A percentile compares a stretch with the other conserved stretches of the same genome.
Conservation (phyloP, 1,284 basidiomycete genomes). For the Ceratobasidium sp. region DNA sequence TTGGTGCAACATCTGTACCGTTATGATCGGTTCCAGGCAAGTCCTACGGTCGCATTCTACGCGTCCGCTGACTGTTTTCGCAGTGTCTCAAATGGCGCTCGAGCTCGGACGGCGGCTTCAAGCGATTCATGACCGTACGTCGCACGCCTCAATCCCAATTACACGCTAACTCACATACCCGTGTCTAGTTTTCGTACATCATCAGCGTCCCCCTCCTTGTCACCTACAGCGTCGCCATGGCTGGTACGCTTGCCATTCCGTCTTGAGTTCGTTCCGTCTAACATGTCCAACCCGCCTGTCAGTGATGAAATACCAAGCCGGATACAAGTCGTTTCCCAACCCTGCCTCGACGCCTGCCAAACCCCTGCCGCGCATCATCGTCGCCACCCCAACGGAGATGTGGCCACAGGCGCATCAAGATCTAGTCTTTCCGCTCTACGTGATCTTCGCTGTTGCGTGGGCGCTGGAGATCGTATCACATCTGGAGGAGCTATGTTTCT, state of each 20-base stretch:
- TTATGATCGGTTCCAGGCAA: slow-evolving; percentile 44
- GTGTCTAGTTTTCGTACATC: slow-evolving; percentile 43
- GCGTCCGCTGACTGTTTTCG: background rate
- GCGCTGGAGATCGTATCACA: slow-evolving; percentile 42
- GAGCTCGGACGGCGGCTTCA: slow-evolving; percentile 42
- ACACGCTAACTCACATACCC: background rate
- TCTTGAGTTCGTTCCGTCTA: background rate
- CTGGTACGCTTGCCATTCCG: background rate
- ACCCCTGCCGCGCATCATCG: slow-evolving; percentile 24
- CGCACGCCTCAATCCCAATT: too few relatives aligned
- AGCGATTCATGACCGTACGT: slow-evolving; percentile 44
- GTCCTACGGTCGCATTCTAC: background rate
- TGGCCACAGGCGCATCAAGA: slow-evolving; percentile 39
- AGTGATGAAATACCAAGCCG: slow-evolving; percentile 46
- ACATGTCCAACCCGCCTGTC: slow-evolving; percentile 1
- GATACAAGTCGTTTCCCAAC: slow-evolving; percentile 35
- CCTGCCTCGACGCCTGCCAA: slow-evolving; percentile 25
- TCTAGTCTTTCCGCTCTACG: slow-evolving; percentile 42
- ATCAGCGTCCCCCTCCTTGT: slow-evolving; percentile 38
- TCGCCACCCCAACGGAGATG: slow-evolving; percentile 36
- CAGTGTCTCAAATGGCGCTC: slow-evolving; percentile 41
- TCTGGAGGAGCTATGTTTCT: slow-evolving; percentile 36
- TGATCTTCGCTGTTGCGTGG: slow-evolving; percentile 45
- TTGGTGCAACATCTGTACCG: slow-evolving; percentile 42
- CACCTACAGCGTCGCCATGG: slow-evolving; percentile 41